Evolutionary conservation across 176 grass and related monocot genomes (phyloP).

Genomic region (Thinopyrum elongatum): DNA sequence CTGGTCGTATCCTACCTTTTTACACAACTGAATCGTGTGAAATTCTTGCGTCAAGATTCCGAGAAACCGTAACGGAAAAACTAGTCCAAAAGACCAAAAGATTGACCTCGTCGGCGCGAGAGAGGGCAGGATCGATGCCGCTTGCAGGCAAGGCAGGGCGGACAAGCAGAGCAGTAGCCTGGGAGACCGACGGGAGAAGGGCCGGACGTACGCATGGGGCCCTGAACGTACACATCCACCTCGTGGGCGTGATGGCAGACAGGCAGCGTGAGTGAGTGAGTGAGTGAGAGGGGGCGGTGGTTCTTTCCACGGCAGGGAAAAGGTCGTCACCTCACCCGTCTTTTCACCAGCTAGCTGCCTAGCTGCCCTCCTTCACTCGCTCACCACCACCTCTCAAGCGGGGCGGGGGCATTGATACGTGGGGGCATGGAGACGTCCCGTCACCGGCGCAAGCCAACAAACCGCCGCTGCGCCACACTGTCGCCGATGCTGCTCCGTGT

Average conservation of each 20-base stretch:
- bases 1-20: too few species aligned
- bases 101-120: background rate
- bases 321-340: conserved; percentile 45
- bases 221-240: conserved; percentile 44
- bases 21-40: too few species aligned
- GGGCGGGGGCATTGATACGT: background rate
- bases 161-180: background rate
- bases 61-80: too few species aligned
- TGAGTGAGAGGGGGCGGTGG: background rate
- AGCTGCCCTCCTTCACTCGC: background rate
- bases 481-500: background rate
- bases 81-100: background rate
- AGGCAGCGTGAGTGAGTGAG: background rate
- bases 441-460: conserved; percentile 21
- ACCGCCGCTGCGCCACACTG: background rate
- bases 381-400: background rate
- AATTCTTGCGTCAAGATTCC: too few species aligned
- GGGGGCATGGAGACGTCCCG: conserved; percentile 32
- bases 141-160: background rate
- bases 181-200: background rate
- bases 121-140: background rate
- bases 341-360: conserved; percentile 18
- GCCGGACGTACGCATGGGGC: background rate
- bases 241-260: conserved; percentile 41
- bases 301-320: conserved; percentile 13